These are phyloP conservation scores for Picea mariana DNA, from an alignment of 83 land plant species.

Conservation along the genomic window DNA sequence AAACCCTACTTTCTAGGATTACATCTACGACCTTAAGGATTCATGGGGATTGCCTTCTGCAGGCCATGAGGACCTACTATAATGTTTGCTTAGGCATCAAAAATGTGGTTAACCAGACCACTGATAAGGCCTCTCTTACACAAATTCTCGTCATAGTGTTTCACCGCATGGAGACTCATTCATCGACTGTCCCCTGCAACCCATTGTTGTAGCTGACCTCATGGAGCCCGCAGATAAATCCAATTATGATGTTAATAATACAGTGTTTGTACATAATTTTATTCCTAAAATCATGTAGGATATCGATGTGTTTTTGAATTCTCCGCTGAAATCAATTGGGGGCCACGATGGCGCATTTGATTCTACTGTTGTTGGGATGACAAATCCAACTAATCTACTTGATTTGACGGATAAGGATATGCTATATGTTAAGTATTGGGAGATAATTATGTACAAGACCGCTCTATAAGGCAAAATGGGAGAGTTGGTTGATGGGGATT, in stretches of 20 bases:
- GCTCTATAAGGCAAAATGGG: constrained; percentile 93
- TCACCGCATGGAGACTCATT: constrained; percentile 44
- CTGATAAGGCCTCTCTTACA: constrained; percentile 47
- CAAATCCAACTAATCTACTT: too few species aligned
- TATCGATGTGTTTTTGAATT: constrained; percentile 21
- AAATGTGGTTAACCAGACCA: constrained; percentile 65
- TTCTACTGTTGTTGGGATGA: too few species aligned
- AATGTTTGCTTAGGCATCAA: too few species aligned
- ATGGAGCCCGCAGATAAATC: too few species aligned
- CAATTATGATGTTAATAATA: constrained; percentile 20
- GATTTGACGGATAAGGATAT: too few species aligned
- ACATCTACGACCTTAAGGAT: constrained; percentile 75
- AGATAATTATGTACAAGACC: constrained; percentile 11
- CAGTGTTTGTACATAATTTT: constrained; percentile 40
- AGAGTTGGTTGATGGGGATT: constrained; percentile 80
- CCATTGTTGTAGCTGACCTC: constrained; percentile 38
- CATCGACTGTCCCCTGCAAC: constrained; percentile 37
- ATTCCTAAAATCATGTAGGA: constrained; percentile 47
- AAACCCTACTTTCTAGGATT: constrained; percentile 83
- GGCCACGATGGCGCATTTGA: too few species aligned
- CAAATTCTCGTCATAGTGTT: constrained; percentile 53
- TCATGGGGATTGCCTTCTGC: constrained; percentile 78
- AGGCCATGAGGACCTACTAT: constrained; percentile 47
- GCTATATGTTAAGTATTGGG: too few species aligned
- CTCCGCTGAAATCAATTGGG: too few species aligned